Base-by-base conservation (phyloP, 768 basidiomycete species). In the Phanerodontia chrysosporium region DNA sequence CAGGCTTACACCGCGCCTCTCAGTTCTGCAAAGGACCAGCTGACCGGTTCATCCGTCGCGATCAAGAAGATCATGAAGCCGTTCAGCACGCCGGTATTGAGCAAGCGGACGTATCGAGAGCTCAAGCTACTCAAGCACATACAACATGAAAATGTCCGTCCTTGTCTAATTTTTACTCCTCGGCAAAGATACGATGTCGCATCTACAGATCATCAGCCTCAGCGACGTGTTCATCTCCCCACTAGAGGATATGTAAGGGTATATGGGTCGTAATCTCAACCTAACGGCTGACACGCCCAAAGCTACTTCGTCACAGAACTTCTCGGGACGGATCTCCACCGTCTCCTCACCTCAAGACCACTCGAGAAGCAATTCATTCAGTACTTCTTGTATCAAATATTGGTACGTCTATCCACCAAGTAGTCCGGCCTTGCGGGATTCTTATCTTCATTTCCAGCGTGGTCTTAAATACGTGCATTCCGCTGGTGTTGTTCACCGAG, bases 1-100 rank as follows among this genome's bases (percentile, higher is more conserved):
- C 27, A 45, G 39, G 55, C 54, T 52, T 7, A 62, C 30, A 28
- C 53, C 18, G 24, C 29, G 13, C 57, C 45, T 8, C 21, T 42
- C 65, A 96, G 95, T 68, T 95, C 94, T 18, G 90, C 93, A 32
- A 95, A 95, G 74, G 92, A 96, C 73, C 95, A 98, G 74, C 84
- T 98, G 56, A 96, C 94, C 9, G 90, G 86, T 44, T 84, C 93
- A 48, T 90, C 92, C 18, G 95, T 96, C 58, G 97, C 97, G 69
- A 95, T 99, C 79, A 99, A 99, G 85, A 98, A 98, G 86, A 99
- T 98, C 80, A 98, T 98, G 96, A 99, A 99, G 74, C 97, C 97
- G 7, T 99, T 99, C 78, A 92, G 90, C 71, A 98, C 97, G 6
- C 95, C 97, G 21, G 97, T 99, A n/a, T 81, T 99, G 66, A 89